These are phyloP conservation scores for Lepidium africanum DNA, from an alignment of 345 rosid species.

Conservation along the genomic window DNA sequence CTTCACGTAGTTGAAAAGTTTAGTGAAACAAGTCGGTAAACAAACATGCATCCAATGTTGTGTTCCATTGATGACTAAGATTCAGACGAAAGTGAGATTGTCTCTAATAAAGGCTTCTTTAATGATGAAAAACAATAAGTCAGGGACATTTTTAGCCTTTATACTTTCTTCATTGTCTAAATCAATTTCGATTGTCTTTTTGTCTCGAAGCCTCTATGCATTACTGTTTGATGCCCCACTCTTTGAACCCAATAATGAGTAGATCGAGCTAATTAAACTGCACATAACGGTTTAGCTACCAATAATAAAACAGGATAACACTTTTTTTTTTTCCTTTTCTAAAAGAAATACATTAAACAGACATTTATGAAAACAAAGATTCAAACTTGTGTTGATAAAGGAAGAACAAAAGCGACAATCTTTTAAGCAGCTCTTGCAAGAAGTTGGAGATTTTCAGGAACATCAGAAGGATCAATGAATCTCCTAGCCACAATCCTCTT, in stretches of 20 bases:
- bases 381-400: neutral
- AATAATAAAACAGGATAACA: neutral
- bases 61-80: conserved; percentile 26
- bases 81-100: neutral
- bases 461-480: conserved; percentile 42
- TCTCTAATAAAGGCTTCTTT: no score
- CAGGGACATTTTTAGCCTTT: no score
- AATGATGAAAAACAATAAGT: no score
- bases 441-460: conserved; percentile 43
- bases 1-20: conserved; percentile 57
- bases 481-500: conserved; percentile 39
- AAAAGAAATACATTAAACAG: no score
- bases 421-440: conserved; percentile 79
- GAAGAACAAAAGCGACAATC: neutral
- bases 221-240: no score
- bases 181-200: no score
- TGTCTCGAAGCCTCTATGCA: no score
- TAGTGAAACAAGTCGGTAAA: conserved; percentile 42
- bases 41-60: conserved; percentile 36
- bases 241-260: no score
- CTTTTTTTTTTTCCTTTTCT: neutral
- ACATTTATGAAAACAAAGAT: neutral
- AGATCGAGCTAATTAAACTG: no score
- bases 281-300: neutral
- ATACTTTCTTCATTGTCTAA: no score